Conservation (phyloP, 1,284 basidiomycete species). For the Microbotryum violaceum region DNA sequence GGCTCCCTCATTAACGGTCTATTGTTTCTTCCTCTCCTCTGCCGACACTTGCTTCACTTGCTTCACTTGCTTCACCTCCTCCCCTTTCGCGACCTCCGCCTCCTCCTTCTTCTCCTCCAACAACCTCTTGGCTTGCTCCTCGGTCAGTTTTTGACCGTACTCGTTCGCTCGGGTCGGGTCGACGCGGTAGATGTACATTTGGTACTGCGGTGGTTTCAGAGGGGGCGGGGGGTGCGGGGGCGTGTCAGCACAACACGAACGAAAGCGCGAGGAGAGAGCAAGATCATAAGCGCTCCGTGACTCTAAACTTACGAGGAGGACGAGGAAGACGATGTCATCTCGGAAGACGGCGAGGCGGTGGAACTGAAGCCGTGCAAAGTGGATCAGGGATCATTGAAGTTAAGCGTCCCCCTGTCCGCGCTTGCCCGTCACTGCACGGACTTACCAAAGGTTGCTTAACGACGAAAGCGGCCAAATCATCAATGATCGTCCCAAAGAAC, state of each 20-base stretch:
- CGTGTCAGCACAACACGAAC: not conserved
- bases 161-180: constrained; percentile 92
- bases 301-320: constrained; percentile 13
- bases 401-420: not conserved
- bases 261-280: not conserved
- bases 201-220: constrained; percentile 25
- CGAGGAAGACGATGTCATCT: constrained; percentile 42
- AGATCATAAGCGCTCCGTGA: not conserved
- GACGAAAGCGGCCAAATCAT: constrained; percentile 30
- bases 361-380: constrained; percentile 75
- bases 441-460: constrained; percentile 7
- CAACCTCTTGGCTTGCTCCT: constrained; percentile 22
- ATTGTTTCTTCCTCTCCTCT: constrained; percentile 4
- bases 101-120: constrained; percentile 3
- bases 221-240: too few relatives aligned
- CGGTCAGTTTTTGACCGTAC: constrained; percentile 54
- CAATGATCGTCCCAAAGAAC: constrained; percentile 15
- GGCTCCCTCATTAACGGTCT: constrained; percentile 4
- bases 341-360: constrained; percentile 79
- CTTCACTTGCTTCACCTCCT: not conserved
- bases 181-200: constrained; percentile 58
- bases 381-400: not conserved
- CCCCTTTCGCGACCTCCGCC: not conserved
- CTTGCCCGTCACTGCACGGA: constrained; percentile 15
- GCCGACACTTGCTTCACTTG: not conserved